These are phyloP conservation scores for Entomortierella beljakovae DNA, from an alignment of 192 early-diverging fungal species.

Conservation along the genomic window DNA sequence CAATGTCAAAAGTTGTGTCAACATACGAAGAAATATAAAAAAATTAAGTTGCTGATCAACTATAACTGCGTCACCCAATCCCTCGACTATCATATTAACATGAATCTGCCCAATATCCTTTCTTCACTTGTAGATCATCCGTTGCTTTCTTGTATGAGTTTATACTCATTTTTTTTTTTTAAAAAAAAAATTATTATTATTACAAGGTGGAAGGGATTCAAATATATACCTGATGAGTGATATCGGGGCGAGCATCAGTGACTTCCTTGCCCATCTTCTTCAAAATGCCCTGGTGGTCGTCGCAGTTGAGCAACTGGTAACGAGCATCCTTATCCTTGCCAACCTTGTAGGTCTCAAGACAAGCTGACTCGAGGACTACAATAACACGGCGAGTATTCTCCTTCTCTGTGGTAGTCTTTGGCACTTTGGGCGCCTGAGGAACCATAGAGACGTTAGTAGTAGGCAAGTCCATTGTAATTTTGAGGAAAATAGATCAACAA, in stretches of 20 bases:
- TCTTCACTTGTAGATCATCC: too few species aligned
- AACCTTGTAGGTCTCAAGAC: slow-evolving; percentile 93
- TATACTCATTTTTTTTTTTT: too few species aligned
- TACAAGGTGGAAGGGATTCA: not conserved
- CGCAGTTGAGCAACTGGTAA: slow-evolving; percentile 95
- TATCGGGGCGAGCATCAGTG: slow-evolving; percentile 91
- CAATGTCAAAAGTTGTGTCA: too few species aligned
- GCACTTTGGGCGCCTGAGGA: slow-evolving; percentile 79
- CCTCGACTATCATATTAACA: too few species aligned
- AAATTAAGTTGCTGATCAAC: not conserved
- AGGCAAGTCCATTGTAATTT: slow-evolving; percentile 33
- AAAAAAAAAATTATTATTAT: not conserved
- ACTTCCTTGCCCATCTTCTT: slow-evolving; percentile 85
- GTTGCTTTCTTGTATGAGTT: too few species aligned
- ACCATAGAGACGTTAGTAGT: slow-evolving; percentile 63
- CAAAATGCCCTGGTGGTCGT: slow-evolving; percentile 93
- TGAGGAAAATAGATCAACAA: not conserved
- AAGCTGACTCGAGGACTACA: slow-evolving; percentile 92
- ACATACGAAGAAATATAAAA: not conserved
- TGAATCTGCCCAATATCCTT: too few species aligned
- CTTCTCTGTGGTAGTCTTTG: slow-evolving; percentile 81
- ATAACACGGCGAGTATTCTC: slow-evolving; percentile 86
- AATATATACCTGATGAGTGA: slow-evolving; percentile 87
- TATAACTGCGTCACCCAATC: not conserved
- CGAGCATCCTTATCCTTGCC: slow-evolving; percentile 78